phyloP scores from a whole-genome alignment of 176 grass and related monocot species.

The Zea luxurians region DNA sequence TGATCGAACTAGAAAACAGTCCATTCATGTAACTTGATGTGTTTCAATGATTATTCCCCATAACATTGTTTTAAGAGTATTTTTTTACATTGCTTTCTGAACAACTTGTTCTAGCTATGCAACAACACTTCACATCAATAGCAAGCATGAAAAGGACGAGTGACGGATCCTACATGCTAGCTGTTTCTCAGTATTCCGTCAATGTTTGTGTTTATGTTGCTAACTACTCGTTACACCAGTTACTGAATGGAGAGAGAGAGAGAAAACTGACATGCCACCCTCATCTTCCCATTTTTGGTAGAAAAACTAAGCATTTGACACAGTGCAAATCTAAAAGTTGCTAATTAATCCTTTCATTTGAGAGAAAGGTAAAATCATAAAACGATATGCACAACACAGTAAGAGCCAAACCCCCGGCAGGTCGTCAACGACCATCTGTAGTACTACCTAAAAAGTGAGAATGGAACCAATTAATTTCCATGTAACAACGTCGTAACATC shows the following conservation, averaged over 20 bases:
- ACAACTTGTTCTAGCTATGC: not conserved
- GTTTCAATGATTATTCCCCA: not conserved
- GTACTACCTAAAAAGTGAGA: not conserved
- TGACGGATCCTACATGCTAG: not conserved
- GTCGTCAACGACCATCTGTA: not conserved
- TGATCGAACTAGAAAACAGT: not conserved
- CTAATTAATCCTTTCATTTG: not conserved
- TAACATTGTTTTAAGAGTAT: not conserved
- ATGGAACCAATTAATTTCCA: conserved; percentile 6
- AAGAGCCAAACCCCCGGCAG: not conserved
- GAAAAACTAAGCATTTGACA: not conserved
- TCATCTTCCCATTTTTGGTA: not conserved
- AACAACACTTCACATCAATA: not conserved
- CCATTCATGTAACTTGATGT: not conserved
- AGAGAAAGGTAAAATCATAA: not conserved
- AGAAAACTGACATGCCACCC: not conserved
- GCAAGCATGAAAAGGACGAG: not conserved
- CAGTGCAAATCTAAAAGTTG: not conserved
- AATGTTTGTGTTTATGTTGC: not conserved
- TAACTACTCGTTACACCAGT: not conserved
- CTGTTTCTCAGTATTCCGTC: not conserved
- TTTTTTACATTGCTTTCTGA: not conserved
- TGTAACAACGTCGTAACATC: not conserved
- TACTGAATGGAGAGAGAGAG: not conserved
- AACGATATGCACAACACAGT: conserved; percentile 1